These are phyloP conservation scores for Ehretia macrophylla DNA, from an alignment of 257 asterid genomes.

Conservation along the genomic window DNA sequence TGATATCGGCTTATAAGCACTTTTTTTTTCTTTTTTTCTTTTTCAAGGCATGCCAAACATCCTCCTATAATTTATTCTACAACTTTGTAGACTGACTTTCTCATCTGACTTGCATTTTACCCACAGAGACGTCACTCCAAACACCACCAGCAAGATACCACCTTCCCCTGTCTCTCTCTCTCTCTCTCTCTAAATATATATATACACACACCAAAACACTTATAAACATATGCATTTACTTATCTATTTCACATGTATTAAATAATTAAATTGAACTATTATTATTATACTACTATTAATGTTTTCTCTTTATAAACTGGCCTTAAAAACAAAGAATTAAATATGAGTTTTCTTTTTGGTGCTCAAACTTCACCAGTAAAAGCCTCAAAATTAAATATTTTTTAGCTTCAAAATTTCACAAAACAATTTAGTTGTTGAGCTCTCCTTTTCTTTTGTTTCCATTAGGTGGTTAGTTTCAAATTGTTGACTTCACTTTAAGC, in stretches of 20 bases:
- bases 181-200: no score
- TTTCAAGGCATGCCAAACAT: no score
- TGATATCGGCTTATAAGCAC: no score
- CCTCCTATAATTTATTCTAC: no score
- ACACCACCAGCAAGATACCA: neutral
- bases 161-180: neutral
- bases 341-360: slow-evolving; percentile 28
- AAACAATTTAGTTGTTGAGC: slow-evolving; percentile 51
- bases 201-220: no score
- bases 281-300: no score
- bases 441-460: slow-evolving; percentile 52
- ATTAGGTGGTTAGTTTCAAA: slow-evolving; percentile 49
- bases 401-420: slow-evolving; percentile 1
- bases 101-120: slow-evolving; percentile 1
- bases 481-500: slow-evolving; percentile 62
- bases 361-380: slow-evolving; percentile 36
- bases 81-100: no score
- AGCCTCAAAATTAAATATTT: slow-evolving; percentile 17
- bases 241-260: neutral
- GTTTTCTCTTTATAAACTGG: neutral
- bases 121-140: slow-evolving; percentile 5
- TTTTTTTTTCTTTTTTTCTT: no score
- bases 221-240: neutral
- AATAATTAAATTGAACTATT: no score
- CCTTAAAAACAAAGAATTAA: neutral